Conservation (phyloP, 2,329 filamentous ascomycete genomes). For the Phaeophleospora eucalypticola region DNA sequence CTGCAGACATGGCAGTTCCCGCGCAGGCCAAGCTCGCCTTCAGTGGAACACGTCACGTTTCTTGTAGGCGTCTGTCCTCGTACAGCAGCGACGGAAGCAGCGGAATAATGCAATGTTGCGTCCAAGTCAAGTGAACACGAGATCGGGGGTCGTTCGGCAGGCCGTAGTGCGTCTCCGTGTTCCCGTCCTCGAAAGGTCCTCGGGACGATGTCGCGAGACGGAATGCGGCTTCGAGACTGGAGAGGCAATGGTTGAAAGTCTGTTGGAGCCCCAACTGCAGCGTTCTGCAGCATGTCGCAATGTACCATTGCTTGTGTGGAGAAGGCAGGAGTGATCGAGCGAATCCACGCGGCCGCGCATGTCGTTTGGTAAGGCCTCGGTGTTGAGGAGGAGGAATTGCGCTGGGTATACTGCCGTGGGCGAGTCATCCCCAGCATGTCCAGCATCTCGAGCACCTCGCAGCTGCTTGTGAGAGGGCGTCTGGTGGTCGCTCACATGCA, state of each 20-base stretch:
- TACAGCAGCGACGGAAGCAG: neutral
- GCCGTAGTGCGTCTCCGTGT: too few relatives aligned
- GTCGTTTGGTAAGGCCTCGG: neutral
- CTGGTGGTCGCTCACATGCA: too few relatives aligned
- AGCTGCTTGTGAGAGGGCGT: too few relatives aligned
- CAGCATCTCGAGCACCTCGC: too few relatives aligned
- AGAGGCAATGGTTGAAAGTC: conserved; percentile 1
- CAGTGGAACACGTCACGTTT: conserved; percentile 4
- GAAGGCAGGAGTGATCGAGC: conserved; percentile 1
- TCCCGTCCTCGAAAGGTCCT: too few relatives aligned
- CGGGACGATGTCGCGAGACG: neutral
- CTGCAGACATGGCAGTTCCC: neutral
- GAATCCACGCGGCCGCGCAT: conserved; percentile 1
- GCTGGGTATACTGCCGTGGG: neutral
- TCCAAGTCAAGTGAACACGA: too few relatives aligned
- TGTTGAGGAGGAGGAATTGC: neutral
- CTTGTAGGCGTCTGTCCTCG: neutral
- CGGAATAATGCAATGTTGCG: neutral
- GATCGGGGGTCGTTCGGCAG: too few relatives aligned
- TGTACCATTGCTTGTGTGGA: neutral
- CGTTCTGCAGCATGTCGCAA: neutral
- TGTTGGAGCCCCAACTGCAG: neutral
- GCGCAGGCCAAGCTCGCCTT: conserved; percentile 1
- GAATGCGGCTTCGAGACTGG: neutral
- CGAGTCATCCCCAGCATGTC: too few relatives aligned